Evolutionary conservation across 805 yeast species (phyloP).

Genomic region (Yamadazyma sp.): DNA sequence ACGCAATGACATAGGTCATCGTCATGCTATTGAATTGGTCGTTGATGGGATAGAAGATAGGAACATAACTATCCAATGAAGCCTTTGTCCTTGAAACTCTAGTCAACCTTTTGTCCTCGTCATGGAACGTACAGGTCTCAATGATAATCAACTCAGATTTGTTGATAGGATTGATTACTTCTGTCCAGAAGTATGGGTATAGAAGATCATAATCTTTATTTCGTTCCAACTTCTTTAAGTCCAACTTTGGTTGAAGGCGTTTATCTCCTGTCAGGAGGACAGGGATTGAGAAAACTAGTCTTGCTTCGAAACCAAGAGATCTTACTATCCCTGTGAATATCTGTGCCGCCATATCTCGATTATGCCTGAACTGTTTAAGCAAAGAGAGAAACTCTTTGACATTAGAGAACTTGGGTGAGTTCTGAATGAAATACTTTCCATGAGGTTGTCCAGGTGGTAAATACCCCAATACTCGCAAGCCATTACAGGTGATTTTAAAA

Average conservation of each 20-base stretch:
- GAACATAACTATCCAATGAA: slow-evolving; percentile 13
- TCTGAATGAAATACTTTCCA: slow-evolving; percentile 23
- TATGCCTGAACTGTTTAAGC: slow-evolving; percentile 25
- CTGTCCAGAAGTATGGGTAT: slow-evolving; percentile 40
- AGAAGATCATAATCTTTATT: slow-evolving; percentile 33
- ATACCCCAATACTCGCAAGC: slow-evolving; percentile 30
- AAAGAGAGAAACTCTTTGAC: slow-evolving; percentile 14
- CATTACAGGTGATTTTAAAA: slow-evolving; percentile 29
- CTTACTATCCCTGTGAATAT: slow-evolving; percentile 30
- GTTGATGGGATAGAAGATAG: slow-evolving; percentile 21
- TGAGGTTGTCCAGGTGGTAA: slow-evolving; percentile 16
- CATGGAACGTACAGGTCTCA: slow-evolving; percentile 29
- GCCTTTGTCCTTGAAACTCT: slow-evolving; percentile 19
- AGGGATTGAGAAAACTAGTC: slow-evolving; percentile 34
- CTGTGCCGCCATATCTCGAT: slow-evolving; percentile 36
- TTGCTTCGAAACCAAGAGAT: slow-evolving; percentile 28
- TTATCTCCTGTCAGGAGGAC: slow-evolving; percentile 18
- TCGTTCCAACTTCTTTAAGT: slow-evolving; percentile 17
- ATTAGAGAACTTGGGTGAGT: slow-evolving; percentile 15
- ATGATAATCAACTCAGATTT: slow-evolving; percentile 24
- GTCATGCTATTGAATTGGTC: slow-evolving; percentile 27
- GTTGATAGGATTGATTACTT: slow-evolving; percentile 31
- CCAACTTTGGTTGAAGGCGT: slow-evolving; percentile 25
- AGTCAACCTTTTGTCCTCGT: slow-evolving; percentile 25
- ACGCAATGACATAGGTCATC: slow-evolving; percentile 30